These are phyloP conservation scores for Hymenoscyphus fructigenus DNA, from an alignment of 2,329 filamentous ascomycete species.

Conservation along the genomic window DNA sequence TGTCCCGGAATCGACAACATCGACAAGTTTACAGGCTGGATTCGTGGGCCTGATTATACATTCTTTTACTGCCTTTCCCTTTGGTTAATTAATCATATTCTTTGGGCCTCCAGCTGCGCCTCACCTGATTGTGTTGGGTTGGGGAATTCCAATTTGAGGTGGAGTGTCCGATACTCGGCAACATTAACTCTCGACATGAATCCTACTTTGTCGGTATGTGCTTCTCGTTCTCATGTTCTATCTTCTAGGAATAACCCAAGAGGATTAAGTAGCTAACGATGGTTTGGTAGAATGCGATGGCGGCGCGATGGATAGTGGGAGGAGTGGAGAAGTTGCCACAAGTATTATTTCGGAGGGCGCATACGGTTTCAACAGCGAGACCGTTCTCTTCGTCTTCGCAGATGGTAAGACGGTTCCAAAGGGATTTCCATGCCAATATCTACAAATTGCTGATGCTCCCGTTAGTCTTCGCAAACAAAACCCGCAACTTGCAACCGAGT, in stretches of 20 bases:
- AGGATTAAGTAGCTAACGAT: conserved; percentile 44
- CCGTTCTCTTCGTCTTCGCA: conserved; percentile 8
- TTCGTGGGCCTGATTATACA: conserved; percentile 9
- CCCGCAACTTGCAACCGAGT: conserved; percentile 24
- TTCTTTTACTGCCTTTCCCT: conserved; percentile 8
- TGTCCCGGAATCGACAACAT: conserved; percentile 11
- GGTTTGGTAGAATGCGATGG: conserved; percentile 40
- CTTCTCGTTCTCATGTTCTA: neutral
- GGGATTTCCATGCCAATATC: no score
- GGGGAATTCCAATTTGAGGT: neutral
- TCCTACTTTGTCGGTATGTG: conserved; percentile 30
- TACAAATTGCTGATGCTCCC: conserved; percentile 13
- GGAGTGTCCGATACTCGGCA: neutral
- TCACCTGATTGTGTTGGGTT: conserved; percentile 4
- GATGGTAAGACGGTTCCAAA: conserved; percentile 11
- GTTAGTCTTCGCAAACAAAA: conserved; percentile 17
- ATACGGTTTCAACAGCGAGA: neutral
- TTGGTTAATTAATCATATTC: neutral
- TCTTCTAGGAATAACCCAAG: neutral
- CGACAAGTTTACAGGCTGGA: conserved; percentile 5
- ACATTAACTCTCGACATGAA: conserved; percentile 20
- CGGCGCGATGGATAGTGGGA: conserved; percentile 39
- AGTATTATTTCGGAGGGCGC: conserved; percentile 9
- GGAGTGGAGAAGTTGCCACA: conserved; percentile 22
- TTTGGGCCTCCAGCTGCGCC: neutral